Percentiles rank a stretch among this genome's conserved stretches.
Conservation (phyloP, 495 filamentous ascomycete genomes). For the Barbatosphaeria neglecta region DNA sequence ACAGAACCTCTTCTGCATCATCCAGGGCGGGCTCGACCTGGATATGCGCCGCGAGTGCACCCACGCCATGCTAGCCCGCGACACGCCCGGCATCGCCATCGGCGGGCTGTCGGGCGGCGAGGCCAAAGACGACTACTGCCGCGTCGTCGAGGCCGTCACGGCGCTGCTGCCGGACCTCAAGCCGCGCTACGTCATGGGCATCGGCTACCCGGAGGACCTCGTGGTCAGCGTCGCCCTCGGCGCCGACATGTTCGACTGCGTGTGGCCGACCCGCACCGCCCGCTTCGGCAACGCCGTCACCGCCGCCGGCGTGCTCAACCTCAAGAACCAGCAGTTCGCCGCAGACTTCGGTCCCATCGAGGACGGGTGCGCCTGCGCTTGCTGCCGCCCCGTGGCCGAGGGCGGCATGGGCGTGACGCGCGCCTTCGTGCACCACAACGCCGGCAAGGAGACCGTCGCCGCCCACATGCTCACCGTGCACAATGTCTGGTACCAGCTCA, state of each 20-base stretch:
- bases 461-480: constrained; percentile 92
- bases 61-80: constrained; percentile 75
- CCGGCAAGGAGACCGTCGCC: constrained; percentile 88
- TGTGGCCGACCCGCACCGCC: constrained; percentile 95
- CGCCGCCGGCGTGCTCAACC: constrained; percentile 65
- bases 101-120: constrained; percentile 83
- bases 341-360: constrained; percentile 76
- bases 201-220: constrained; percentile 92
- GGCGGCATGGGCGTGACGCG: constrained; percentile 76
- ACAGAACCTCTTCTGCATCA: constrained; percentile 98
- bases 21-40: constrained; percentile 91
- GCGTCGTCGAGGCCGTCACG: constrained; percentile 75
- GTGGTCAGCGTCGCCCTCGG: constrained; percentile 85
- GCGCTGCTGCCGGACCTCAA: constrained; percentile 75
- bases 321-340: constrained; percentile 64
- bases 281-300: constrained; percentile 92
- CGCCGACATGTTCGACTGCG: constrained; percentile 99
- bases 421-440: constrained; percentile 83
- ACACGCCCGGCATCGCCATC: constrained; percentile 94
- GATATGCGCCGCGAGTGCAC: constrained; percentile 78
- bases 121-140: constrained; percentile 46
- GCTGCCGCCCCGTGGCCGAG: constrained; percentile 54
- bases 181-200: constrained; percentile 96
- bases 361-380: constrained; percentile 64
- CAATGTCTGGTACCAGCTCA: constrained; percentile 83